Evolutionary conservation across 2,329 filamentous ascomycete genomes (phyloP), one percentile per base, ranked within the genome.

Genomic region (Colletotrichum sp.): DNA sequence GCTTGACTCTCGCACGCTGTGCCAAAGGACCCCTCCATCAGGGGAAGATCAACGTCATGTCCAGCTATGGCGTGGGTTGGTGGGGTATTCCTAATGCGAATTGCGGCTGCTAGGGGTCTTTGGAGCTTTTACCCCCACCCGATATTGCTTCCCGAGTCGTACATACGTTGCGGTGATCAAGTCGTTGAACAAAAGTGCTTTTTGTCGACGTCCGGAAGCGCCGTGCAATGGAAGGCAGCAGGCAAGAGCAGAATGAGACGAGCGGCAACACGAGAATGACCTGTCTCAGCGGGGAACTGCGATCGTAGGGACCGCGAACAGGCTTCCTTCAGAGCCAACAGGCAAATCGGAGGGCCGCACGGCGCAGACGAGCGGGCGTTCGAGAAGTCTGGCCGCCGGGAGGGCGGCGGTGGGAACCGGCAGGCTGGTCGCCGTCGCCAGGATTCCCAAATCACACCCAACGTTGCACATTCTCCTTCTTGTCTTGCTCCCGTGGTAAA

Each of bases 321-420:
- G 54, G 71, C 71, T 63, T 71, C 62, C 47, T 33, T 43, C 63
- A 51, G n/a, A 55, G 31, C 65, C 63, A 73, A 74, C 61, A 73
- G 73, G 57, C 75, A 76, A 73, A 76, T 76, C 66, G 71, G 64
- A 76, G 70, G 54, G 43, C 59, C 58, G 69, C 59, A 69, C 66
- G 21, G 63, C 70, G 75, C 75, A 75, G 75, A 43, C 64, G 75
- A 73, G 75, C 75, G 75, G 73, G 73, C 75, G 75, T 75, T 75
- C 55, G 64, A 65, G 59, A 58, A 65, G 69, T 55, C 69, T 64
- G 59, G 64, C 72, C 63, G 70, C n/a, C 67, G 70, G 38, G 34
- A 65, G 24, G 16, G 51, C 67, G 61, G 71, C 38, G 65, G 75
- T 69, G 66, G 69, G 43, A 71, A 66, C 69, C 74, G 72, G 72